Conservation (phyloP, 192 early-diverging fungal species). For the Coemansia sp. region DNA sequence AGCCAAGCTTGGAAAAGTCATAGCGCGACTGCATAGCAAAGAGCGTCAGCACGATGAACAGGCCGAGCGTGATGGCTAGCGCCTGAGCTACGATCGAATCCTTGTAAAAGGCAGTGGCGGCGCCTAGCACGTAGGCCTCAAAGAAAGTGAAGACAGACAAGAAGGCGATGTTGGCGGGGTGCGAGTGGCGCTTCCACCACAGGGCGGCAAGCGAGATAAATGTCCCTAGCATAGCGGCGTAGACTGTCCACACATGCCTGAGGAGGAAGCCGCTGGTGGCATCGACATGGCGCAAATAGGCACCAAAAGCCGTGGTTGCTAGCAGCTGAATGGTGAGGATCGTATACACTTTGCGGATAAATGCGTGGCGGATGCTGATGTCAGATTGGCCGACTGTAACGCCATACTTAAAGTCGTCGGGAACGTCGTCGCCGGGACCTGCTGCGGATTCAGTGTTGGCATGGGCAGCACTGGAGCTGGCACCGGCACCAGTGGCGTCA, state of each 20-base stretch:
- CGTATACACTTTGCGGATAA: constrained; percentile 74
- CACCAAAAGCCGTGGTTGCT: constrained; percentile 60
- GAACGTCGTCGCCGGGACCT: constrained; percentile 44
- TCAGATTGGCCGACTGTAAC: constrained; percentile 54
- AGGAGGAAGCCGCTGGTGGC: constrained; percentile 59
- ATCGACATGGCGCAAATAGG: constrained; percentile 61
- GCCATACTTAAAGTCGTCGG: constrained; percentile 61
- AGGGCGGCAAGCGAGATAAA: constrained; percentile 57
- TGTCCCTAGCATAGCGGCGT: constrained; percentile 58
- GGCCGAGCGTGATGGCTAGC: constrained; percentile 67
- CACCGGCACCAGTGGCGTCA: constrained; percentile 16
- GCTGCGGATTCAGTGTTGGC: constrained; percentile 5
- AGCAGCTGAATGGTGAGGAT: constrained; percentile 69
- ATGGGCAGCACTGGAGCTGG: neutral
- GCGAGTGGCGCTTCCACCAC: constrained; percentile 63
- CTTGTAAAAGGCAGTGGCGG: constrained; percentile 68
- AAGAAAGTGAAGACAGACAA: constrained; percentile 66
- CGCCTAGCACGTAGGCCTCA: constrained; percentile 59
- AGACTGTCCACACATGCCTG: constrained; percentile 63
- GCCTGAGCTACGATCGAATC: constrained; percentile 72
- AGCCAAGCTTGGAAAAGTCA: constrained; percentile 66
- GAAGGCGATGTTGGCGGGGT: constrained; percentile 65
- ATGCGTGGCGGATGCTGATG: constrained; percentile 59
- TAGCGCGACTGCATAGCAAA: constrained; percentile 79
- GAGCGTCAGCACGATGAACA: constrained; percentile 74